Evolutionary conservation across 805 yeast genomes (phyloP).

Genomic region (Metschnikowia continentalis): DNA sequence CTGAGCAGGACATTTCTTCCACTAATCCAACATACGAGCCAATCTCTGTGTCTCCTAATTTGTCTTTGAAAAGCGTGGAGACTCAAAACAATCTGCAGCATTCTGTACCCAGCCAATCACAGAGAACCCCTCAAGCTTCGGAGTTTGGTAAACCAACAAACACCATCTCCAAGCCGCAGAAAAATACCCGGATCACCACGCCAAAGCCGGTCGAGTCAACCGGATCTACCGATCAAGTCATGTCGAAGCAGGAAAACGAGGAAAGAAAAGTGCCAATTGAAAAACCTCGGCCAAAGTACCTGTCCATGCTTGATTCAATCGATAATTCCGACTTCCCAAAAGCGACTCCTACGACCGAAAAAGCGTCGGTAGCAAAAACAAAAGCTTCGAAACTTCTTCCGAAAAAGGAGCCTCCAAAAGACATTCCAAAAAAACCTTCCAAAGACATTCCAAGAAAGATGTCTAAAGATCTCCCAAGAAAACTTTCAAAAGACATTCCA

Average conservation of each 20-base stretch:
- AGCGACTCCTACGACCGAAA: background rate
- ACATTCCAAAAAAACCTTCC: background rate
- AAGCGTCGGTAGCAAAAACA: background rate
- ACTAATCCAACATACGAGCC: slow-evolving; percentile 2
- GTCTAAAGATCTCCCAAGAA: background rate
- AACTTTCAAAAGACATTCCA: background rate
- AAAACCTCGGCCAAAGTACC: background rate
- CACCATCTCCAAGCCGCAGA: background rate
- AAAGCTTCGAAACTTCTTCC: background rate
- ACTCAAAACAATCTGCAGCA: background rate
- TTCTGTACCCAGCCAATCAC: background rate
- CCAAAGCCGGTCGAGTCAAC: background rate
- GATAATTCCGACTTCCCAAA: background rate
- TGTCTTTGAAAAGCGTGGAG: background rate
- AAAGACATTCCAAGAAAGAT: background rate
- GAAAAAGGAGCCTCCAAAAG: background rate
- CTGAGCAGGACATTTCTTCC: background rate
- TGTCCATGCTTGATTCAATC: slow-evolving; percentile 1
- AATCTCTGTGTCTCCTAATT: slow-evolving; percentile 1
- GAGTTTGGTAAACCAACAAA: background rate
- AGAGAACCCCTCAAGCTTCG: background rate
- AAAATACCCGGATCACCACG: background rate
- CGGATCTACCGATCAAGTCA: background rate
- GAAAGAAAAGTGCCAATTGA: background rate
- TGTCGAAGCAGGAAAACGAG: background rate